Evolutionary conservation across 768 basidiomycete species (phyloP), one percentile per base, ranked within the genome.

Genomic region (Solioccasus polychromus): DNA sequence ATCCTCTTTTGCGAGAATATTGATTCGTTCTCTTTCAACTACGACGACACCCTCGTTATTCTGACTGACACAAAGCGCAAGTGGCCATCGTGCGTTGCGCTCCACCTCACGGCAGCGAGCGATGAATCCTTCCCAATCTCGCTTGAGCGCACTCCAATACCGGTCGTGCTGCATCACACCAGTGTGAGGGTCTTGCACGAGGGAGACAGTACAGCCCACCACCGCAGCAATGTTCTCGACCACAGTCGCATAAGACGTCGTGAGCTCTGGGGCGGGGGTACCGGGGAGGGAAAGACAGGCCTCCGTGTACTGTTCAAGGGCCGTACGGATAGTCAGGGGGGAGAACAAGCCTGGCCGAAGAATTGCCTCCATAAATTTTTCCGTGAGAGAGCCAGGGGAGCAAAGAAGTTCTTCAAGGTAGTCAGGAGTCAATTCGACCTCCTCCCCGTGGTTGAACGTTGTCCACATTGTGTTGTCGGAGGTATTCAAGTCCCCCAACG

Each of bases 111-210:
- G 80, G 59, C 91, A 93, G 45, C 90, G 78, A 8, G 93, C 87
- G 50, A 94, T 82, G 58, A 97, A 94, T 3, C 94, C 92, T 59
- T 97, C 88, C 94, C 95, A 98, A 56, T 97, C 93, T 36, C 88
- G 72, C 63, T 90, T 93, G 55, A 96, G 66, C 0, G 85, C 82
- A 54, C 79, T 85, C 82, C 89, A 86, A 60, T 91, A 92, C 35
- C 82, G 83, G 35, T 81, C 79, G 59, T 91, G 75, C 52, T 86
- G 82, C 36, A 81, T 74, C 29, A 84, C 85, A 14, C 92, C 92
- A 3, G 89, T 92, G 49, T 85, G 81, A 0, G 83, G 74, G 58
- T 89, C 85, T 32, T 76, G 75, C 51, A 80, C 77, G 28, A 94
- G 72, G 44, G 74, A 75, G 39, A 97, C 85, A 0, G 88, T 86